These are phyloP conservation scores for Juglanconis sp. DNA, from an alignment of 2,329 filamentous ascomycete species.

Conservation along the genomic window DNA sequence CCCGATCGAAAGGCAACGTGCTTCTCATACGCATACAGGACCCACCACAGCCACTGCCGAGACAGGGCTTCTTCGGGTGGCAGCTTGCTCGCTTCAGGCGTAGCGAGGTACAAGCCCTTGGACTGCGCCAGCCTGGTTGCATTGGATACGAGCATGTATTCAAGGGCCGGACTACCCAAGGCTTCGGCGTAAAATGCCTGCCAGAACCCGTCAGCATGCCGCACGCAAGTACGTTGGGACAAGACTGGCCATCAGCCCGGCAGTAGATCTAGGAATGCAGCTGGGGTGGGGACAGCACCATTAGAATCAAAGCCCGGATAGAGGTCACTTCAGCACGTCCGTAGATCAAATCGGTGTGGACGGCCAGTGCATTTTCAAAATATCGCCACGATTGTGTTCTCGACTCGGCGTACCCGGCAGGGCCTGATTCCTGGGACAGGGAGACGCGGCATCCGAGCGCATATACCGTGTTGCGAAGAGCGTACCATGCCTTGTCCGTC, in stretches of 20 bases:
- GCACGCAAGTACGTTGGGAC: no score
- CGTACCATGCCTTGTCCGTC: slow-evolving; percentile 4
- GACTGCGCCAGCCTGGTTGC: slow-evolving; percentile 1
- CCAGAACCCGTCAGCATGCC: not conserved
- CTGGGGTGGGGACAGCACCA: not conserved
- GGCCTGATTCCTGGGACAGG: slow-evolving; percentile 1
- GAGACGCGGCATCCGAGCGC: slow-evolving; percentile 1
- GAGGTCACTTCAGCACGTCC: not conserved
- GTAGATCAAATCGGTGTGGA: not conserved
- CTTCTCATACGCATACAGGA: slow-evolving; percentile 21
- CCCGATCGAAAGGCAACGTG: slow-evolving; percentile 19
- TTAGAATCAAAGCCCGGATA: slow-evolving; percentile 1
- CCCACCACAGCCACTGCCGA: slow-evolving; percentile 21
- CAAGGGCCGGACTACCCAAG: slow-evolving; percentile 3
- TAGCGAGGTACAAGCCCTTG: not conserved
- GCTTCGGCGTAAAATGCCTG: slow-evolving; percentile 9
- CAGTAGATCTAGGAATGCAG: no score
- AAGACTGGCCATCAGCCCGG: no score
- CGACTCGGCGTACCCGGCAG: not conserved
- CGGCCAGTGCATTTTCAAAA: slow-evolving; percentile 3
- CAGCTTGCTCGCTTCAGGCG: not conserved
- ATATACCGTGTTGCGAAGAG: slow-evolving; percentile 4
- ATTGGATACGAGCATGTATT: slow-evolving; percentile 9
- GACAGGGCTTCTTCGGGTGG: slow-evolving; percentile 9
- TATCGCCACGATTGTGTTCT: slow-evolving; percentile 6